Evolutionary conservation across 768 basidiomycete species (phyloP).

Genomic region (Pleurotus tuber-regium): DNA sequence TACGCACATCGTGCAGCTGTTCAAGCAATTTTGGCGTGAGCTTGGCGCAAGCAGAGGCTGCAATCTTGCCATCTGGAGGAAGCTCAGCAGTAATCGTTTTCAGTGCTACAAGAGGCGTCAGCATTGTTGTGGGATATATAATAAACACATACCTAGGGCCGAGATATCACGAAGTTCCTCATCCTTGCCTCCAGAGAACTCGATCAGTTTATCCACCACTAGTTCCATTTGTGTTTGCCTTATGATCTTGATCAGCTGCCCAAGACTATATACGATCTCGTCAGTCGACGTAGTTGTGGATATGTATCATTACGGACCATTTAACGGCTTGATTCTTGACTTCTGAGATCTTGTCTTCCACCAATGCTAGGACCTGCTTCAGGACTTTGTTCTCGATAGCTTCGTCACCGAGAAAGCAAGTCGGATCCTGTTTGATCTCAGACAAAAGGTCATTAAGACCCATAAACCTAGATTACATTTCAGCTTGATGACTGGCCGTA

Average conservation of each 20-base stretch:
- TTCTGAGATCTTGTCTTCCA: constrained; percentile 95
- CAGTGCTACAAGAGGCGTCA: constrained; percentile 57
- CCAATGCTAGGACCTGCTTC: constrained; percentile 77
- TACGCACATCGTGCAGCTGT: constrained; percentile 74
- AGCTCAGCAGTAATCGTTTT: constrained; percentile 95
- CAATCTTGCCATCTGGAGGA: constrained; percentile 78
- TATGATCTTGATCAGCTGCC: constrained; percentile 87
- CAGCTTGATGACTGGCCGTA: constrained; percentile 15
- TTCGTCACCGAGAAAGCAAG: constrained; percentile 82
- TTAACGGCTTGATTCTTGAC: constrained; percentile 98
- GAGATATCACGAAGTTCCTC: constrained; percentile 95
- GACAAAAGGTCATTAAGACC: constrained; percentile 91
- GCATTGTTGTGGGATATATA: background rate
- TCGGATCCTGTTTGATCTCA: constrained; percentile 79
- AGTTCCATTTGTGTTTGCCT: constrained; percentile 78
- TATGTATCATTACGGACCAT: constrained; percentile 55
- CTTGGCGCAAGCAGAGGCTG: constrained; percentile 76
- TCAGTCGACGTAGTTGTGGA: constrained; percentile 11
- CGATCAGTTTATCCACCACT: constrained; percentile 87
- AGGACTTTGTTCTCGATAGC: constrained; percentile 80
- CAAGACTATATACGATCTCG: constrained; percentile 53
- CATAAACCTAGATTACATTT: constrained; percentile 77
- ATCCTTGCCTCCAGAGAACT: constrained; percentile 81
- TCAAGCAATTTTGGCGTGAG: constrained; percentile 79
- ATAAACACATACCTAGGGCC: constrained; percentile 64